These are phyloP conservation scores for Phytophthora palmivora DNA, from an alignment of 352 stramenopile species.

Conservation along the genomic window DNA sequence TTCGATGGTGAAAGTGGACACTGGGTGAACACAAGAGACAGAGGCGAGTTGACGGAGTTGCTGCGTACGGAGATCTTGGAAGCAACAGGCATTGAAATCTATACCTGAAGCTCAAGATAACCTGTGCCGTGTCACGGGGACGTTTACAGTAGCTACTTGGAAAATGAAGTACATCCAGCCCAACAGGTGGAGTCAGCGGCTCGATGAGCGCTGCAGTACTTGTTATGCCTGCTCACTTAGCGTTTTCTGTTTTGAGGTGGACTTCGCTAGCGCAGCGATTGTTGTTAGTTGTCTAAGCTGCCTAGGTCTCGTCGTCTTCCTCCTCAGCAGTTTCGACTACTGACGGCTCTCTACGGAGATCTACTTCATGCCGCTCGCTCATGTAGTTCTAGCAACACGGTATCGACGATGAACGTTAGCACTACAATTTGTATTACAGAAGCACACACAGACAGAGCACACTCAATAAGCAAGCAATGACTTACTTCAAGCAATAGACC, in stretches of 20 bases:
- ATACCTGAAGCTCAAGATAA: constrained; percentile 44
- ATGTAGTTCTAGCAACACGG: constrained; percentile 65
- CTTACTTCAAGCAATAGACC: constrained; percentile 74
- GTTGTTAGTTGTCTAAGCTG: constrained; percentile 15
- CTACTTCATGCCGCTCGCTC: constrained; percentile 77
- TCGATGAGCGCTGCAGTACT: constrained; percentile 5
- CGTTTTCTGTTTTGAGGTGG: constrained; percentile 18
- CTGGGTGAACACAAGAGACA: constrained; percentile 89
- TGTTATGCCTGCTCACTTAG: constrained; percentile 19
- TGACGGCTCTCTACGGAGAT: constrained; percentile 52
- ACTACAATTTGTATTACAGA: constrained; percentile 3
- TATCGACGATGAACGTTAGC: constrained; percentile 12
- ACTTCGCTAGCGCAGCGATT: background rate
- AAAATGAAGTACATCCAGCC: constrained; percentile 18
- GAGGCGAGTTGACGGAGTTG: constrained; percentile 73
- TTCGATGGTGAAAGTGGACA: constrained; percentile 68
- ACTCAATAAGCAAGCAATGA: background rate
- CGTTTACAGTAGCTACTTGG: constrained; percentile 20
- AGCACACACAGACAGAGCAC: background rate
- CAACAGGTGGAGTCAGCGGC: constrained; percentile 14
- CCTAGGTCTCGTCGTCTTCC: constrained; percentile 43
- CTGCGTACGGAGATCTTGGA: constrained; percentile 83
- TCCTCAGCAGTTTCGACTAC: constrained; percentile 37
- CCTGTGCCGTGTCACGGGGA: constrained; percentile 6
- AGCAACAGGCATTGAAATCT: constrained; percentile 83